Conservation (phyloP, 2,329 filamentous ascomycete species). For the Aspergillus tubingensis region DNA sequence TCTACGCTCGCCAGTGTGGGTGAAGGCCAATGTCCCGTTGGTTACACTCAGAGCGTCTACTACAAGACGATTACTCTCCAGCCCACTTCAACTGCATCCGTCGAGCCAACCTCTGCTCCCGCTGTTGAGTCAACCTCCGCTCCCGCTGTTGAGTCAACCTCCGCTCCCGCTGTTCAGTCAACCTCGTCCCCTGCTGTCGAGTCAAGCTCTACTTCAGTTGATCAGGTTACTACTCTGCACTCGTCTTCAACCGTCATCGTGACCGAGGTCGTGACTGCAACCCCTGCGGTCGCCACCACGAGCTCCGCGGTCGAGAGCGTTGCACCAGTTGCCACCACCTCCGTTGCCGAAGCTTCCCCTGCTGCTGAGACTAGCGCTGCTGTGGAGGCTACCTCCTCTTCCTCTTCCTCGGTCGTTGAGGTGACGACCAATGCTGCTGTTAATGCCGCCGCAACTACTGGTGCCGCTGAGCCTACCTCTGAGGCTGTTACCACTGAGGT, state of each 20-base stretch:
- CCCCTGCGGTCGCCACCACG: neutral
- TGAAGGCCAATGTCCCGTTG: neutral
- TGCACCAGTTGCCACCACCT: neutral
- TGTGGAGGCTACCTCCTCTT: neutral
- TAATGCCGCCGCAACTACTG: neutral
- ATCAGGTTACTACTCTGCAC: neutral
- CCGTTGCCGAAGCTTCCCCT: neutral
- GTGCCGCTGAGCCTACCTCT: neutral
- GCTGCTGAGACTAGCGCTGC: neutral
- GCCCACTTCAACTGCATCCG: neutral
- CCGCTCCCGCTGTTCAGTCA: neutral
- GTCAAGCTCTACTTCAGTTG: neutral
- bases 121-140: neutral
- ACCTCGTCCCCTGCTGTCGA: neutral
- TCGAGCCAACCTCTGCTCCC: neutral
- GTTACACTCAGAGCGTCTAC: neutral
- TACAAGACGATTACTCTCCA: slow-evolving; percentile 1
- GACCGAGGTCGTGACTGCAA: neutral
- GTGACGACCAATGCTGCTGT: neutral
- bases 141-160: neutral
- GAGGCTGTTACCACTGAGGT: neutral
- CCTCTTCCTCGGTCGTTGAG: slow-evolving; percentile 7
- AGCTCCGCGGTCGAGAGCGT: slow-evolving; percentile 4
- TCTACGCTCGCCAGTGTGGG: neutral
- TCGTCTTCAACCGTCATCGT: neutral